These are phyloP conservation scores for Picocystis sp. DNA, from an alignment of 163 green algal species.

Conservation along the genomic window DNA sequence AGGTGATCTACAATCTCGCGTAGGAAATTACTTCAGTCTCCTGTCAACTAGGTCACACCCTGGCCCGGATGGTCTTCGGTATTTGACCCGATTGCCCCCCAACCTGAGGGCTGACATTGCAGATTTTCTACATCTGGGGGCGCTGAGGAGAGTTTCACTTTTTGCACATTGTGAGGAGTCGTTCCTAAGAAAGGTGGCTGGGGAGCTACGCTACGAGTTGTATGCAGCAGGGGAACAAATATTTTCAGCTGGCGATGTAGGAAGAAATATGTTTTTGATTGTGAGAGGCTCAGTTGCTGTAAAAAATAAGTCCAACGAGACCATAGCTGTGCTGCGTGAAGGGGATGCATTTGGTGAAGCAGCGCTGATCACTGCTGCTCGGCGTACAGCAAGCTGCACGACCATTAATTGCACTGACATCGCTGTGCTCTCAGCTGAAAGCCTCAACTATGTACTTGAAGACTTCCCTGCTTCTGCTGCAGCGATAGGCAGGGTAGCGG, in stretches of 20 bases:
- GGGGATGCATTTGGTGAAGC: slow-evolving; percentile 39
- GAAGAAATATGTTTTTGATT: slow-evolving; percentile 41
- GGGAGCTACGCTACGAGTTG: slow-evolving; percentile 21
- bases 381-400: slow-evolving; percentile 28
- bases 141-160: slow-evolving; percentile 22
- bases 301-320: slow-evolving; percentile 29
- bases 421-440: slow-evolving; percentile 22
- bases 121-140: slow-evolving; percentile 5
- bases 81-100: slow-evolving; percentile 26
- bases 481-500: slow-evolving; percentile 8
- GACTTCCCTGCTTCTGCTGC: slow-evolving; percentile 29
- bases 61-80: slow-evolving; percentile 26
- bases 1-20: slow-evolving; percentile 14
- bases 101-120: slow-evolving; percentile 24
- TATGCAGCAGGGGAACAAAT: slow-evolving; percentile 30
- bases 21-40: slow-evolving; percentile 42
- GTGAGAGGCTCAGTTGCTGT: slow-evolving; percentile 32
- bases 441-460: slow-evolving; percentile 26
- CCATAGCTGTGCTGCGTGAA: slow-evolving; percentile 28
- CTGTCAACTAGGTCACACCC: slow-evolving; percentile 30
- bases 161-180: slow-evolving; percentile 31
- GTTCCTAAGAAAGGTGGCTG: slow-evolving; percentile 34
- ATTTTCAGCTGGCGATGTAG: slow-evolving; percentile 32
- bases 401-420: slow-evolving; percentile 31
- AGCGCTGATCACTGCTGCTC: slow-evolving; percentile 25